Evolutionary conservation across 495 filamentous ascomycete genomes (phyloP).

Genomic region (Penicillium roqueforti): DNA sequence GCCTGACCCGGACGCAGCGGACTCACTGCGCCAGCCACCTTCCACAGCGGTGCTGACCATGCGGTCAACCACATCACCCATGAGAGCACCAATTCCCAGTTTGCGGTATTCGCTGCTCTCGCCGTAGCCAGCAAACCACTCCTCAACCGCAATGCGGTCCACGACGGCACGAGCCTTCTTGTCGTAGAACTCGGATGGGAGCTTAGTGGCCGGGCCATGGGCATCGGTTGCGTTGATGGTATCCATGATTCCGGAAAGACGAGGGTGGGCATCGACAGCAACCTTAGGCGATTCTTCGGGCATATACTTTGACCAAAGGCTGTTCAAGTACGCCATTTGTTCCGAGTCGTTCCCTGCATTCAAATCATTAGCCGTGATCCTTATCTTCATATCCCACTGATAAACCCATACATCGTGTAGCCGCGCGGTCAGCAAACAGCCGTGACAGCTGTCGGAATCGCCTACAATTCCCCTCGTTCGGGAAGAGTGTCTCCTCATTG

Average conservation of each 20-base stretch:
- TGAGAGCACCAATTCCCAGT: slow-evolving; percentile 77
- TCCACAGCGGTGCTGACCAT: slow-evolving; percentile 75
- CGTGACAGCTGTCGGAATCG: slow-evolving; percentile 75
- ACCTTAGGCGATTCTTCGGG: slow-evolving; percentile 61
- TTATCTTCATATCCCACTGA: background rate
- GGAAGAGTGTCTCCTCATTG: slow-evolving; percentile 85
- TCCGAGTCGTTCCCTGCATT: slow-evolving; percentile 63
- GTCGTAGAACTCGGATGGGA: slow-evolving; percentile 89
- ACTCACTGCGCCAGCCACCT: slow-evolving; percentile 51
- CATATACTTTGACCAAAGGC: slow-evolving; percentile 77
- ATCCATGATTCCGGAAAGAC: slow-evolving; percentile 88
- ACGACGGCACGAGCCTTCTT: slow-evolving; percentile 62
- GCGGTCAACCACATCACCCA: slow-evolving; percentile 78
- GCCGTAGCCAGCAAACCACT: slow-evolving; percentile 87
- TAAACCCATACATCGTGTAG: slow-evolving; percentile 57
- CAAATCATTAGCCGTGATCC: slow-evolving; percentile 1
- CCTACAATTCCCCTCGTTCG: slow-evolving; percentile 81
- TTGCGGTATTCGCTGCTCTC: slow-evolving; percentile 81
- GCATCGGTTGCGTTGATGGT: slow-evolving; percentile 85
- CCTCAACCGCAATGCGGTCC: slow-evolving; percentile 77
- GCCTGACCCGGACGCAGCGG: slow-evolving; percentile 45
- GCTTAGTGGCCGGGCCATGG: slow-evolving; percentile 71
- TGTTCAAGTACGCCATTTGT: slow-evolving; percentile 83
- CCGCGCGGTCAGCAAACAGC: slow-evolving; percentile 78
- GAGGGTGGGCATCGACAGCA: slow-evolving; percentile 77